These are phyloP conservation scores for Xylaria sp. DNA, from an alignment of 2,329 filamentous ascomycete species.

Conservation along the genomic window DNA sequence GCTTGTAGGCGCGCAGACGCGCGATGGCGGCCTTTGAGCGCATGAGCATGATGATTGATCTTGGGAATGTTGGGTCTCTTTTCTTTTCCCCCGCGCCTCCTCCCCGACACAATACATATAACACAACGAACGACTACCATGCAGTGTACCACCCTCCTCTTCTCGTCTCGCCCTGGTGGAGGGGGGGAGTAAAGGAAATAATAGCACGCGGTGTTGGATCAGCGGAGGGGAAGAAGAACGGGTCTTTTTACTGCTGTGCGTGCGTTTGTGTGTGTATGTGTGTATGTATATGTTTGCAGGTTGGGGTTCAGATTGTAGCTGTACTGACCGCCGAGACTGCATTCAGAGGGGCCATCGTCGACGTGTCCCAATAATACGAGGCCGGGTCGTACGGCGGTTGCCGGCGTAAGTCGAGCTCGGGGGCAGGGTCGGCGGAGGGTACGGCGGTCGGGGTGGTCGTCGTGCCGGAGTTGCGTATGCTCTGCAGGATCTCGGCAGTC, in stretches of 20 bases:
- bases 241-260: too few species aligned
- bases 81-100: constrained; percentile 1
- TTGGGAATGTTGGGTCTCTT: neutral
- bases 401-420: constrained; percentile 28
- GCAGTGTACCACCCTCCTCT: neutral
- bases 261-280: constrained; percentile 1
- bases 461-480: constrained; percentile 24
- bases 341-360: constrained; percentile 60
- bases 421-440: constrained; percentile 32
- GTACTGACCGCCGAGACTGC: constrained; percentile 56
- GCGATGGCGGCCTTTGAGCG: constrained; percentile 58
- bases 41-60: constrained; percentile 35
- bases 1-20: constrained; percentile 61
- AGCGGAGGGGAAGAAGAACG: neutral
- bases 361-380: constrained; percentile 60
- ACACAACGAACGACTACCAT: neutral
- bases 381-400: constrained; percentile 29
- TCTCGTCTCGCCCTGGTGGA: neutral
- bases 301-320: constrained; percentile 16
- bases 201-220: neutral
- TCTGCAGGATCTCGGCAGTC: constrained; percentile 31
- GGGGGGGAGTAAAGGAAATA: neutral
- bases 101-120: constrained; percentile 3
- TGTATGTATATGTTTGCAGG: constrained; percentile 2
- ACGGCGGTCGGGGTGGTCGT: constrained; percentile 18